Evolutionary conservation across 202 grass and related monocot species (phyloP).

Genomic region (Cymbopogon flexuosus): DNA sequence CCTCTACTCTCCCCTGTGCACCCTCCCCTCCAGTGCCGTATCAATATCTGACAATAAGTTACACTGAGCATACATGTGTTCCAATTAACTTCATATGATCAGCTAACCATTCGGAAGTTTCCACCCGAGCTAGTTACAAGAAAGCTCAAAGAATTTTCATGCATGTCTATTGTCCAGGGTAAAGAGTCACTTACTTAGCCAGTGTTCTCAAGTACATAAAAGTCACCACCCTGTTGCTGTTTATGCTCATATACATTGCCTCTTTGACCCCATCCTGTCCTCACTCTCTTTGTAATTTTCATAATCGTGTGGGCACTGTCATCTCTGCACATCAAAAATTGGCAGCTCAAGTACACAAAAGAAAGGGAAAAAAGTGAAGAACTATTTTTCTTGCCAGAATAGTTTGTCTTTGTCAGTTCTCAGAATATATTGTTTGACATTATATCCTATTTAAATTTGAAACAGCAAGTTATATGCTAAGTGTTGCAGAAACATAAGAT

Average conservation of each 20-base stretch:
- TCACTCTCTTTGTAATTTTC: constrained; percentile 89
- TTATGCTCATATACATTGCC: constrained; percentile 46
- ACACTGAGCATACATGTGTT: background rate
- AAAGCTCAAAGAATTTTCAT: constrained; percentile 19
- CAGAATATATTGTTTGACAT: background rate
- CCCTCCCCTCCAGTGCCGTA: no score
- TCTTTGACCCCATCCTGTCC: constrained; percentile 87
- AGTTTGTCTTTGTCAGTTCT: background rate
- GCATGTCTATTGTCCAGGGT: background rate
- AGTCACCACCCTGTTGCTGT: constrained; percentile 33
- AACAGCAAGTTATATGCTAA: background rate
- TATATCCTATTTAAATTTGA: no score
- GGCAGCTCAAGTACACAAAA: constrained; percentile 14
- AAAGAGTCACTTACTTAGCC: constrained; percentile 45
- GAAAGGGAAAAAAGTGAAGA: constrained; percentile 4
- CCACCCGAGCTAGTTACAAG: background rate
- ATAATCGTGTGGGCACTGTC: constrained; percentile 63
- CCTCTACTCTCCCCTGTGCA: no score
- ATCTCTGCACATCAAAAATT: constrained; percentile 64
- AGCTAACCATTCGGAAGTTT: constrained; percentile 11
- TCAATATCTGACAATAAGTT: background rate
- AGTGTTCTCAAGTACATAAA: constrained; percentile 41
- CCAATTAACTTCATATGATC: background rate
- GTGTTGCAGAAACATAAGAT: constrained; percentile 2
- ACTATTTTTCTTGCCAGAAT: constrained; percentile 3